Evolutionary conservation across 2,329 filamentous ascomycete species (phyloP).

Genomic region (Pseudopithomyces maydicus): DNA sequence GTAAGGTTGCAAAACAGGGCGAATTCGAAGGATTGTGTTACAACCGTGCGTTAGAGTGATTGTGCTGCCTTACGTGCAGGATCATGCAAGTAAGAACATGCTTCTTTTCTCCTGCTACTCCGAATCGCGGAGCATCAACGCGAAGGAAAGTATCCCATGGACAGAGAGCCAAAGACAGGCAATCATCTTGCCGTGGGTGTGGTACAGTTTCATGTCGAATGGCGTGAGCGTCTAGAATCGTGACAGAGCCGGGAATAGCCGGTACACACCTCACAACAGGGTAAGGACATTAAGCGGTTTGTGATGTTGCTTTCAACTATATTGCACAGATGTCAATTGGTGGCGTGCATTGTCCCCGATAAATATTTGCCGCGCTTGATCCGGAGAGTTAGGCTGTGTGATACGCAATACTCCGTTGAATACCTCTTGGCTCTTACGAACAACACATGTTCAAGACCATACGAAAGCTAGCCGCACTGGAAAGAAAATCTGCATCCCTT

Average conservation of each 20-base stretch:
- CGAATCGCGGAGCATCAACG: conserved; percentile 1
- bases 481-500: background rate
- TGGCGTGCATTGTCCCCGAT: background rate
- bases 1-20: conserved; percentile 1
- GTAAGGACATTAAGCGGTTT: background rate
- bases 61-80: conserved; percentile 13
- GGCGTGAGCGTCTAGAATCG: background rate
- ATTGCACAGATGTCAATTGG: background rate
- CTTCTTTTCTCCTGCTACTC: conserved; percentile 2
- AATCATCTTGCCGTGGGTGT: background rate
- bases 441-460: background rate
- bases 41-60: conserved; percentile 16
- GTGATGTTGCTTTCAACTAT: background rate
- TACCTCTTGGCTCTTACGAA: background rate
- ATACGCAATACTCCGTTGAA: background rate
- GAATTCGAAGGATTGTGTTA: background rate
- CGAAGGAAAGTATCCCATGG: background rate
- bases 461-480: background rate
- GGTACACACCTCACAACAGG: background rate
- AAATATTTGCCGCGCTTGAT: background rate
- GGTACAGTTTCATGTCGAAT: background rate
- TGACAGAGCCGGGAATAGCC: background rate
- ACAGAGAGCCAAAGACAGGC: background rate
- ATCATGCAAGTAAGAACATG: background rate
- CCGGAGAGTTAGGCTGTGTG: background rate